A percentile compares a stretch with the other conserved stretches of the same genome.
phyloP scores from a whole-genome alignment of 805 yeast genomes.

The Monosporozyma aquatica region DNA sequence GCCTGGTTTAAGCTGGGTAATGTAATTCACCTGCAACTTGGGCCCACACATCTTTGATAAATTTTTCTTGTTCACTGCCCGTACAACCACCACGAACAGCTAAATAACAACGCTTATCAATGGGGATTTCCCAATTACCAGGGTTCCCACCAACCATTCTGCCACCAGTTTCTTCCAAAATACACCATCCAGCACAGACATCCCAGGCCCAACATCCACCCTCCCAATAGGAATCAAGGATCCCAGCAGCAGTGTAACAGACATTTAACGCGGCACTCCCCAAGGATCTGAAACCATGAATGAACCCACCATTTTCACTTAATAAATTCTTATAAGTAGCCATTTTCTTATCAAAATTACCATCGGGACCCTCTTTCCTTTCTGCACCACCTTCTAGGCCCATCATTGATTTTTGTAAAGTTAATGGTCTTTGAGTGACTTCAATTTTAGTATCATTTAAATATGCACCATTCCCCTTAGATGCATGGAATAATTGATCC shows the following conservation, averaged over 20 bases:
- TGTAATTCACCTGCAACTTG: conserved; percentile 39
- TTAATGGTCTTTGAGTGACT: conserved; percentile 30
- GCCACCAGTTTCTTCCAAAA: conserved; percentile 53
- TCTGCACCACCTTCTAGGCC: conserved; percentile 58
- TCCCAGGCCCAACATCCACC: conserved; percentile 68
- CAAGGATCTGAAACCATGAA: conserved; percentile 52
- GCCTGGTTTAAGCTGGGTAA: too few species aligned
- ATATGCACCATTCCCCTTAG: conserved; percentile 47
- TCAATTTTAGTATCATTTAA: conserved; percentile 37
- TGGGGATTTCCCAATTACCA: conserved; percentile 39
- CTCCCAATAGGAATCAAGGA: conserved; percentile 56
- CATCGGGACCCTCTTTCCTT: conserved; percentile 44
- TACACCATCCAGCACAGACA: conserved; percentile 61
- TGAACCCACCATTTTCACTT: conserved; percentile 43
- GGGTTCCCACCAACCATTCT: conserved; percentile 45
- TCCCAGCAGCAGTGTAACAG: conserved; percentile 50
- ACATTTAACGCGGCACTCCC: conserved; percentile 62
- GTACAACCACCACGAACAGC: conserved; percentile 47
- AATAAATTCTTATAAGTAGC: conserved; percentile 39
- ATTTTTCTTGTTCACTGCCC: conserved; percentile 35
- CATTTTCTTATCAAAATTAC: conserved; percentile 42
- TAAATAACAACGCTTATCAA: conserved; percentile 45
- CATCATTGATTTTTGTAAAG: conserved; percentile 43
- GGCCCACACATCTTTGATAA: conserved; percentile 42
- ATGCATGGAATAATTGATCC: conserved; percentile 44